Percentiles rank a stretch among this genome's conserved stretches.
phyloP scores from a whole-genome alignment of 768 basidiomycete genomes.

The Brasilioporus rufonigricans region DNA sequence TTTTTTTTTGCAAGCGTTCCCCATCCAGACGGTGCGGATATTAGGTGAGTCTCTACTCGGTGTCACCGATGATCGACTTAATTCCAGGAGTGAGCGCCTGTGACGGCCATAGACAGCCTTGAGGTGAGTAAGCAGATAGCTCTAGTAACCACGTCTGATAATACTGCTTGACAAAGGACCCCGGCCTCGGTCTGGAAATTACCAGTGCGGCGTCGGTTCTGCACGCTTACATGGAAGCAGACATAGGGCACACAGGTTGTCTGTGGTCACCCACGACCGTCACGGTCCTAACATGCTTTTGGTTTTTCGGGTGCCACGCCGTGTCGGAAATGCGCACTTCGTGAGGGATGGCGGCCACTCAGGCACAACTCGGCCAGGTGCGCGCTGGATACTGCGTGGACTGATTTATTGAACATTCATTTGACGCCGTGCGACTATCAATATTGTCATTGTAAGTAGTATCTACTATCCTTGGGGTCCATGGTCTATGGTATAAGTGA shows the following conservation, averaged over 20 bases:
- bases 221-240: neutral
- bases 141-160: neutral
- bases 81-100: neutral
- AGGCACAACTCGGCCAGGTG: neutral
- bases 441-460: neutral
- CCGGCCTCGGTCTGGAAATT: neutral
- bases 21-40: neutral
- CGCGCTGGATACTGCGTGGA: neutral
- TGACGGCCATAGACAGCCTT: neutral
- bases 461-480: neutral
- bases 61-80: neutral
- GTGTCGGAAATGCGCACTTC: neutral
- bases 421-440: neutral
- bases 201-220: neutral
- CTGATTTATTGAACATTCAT: constrained; percentile 1
- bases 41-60: constrained; percentile 12
- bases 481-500: neutral
- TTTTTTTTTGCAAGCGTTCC: neutral
- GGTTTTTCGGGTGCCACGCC: neutral
- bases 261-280: neutral
- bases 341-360: neutral
- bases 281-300: neutral
- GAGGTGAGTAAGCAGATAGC: constrained; percentile 14
- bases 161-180: constrained; percentile 1
- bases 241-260: neutral